Conservation (phyloP, 345 rosid genomes). For the Corchorus olitorius region DNA sequence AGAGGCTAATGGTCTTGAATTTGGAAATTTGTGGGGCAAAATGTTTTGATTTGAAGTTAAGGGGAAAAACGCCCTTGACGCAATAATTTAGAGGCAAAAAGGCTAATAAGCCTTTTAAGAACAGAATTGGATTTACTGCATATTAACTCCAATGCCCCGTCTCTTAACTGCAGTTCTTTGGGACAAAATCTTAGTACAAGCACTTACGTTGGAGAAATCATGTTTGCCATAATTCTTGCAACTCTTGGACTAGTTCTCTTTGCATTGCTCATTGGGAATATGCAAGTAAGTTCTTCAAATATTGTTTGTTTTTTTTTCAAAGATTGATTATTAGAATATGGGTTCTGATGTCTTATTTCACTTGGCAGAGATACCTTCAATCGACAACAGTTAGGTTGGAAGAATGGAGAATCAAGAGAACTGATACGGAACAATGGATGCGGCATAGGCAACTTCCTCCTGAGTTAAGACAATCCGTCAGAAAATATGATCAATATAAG, state of each 20-base stretch:
- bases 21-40: no score
- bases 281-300: constrained; percentile 60
- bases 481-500: constrained; percentile 81
- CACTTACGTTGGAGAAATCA: constrained; percentile 78
- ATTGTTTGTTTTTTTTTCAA: neutral
- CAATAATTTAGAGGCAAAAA: no score
- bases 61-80: no score
- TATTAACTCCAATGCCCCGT: constrained; percentile 5
- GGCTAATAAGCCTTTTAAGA: no score
- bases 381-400: constrained; percentile 80
- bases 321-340: neutral
- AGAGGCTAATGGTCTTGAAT: no score
- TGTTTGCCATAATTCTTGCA: constrained; percentile 73
- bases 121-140: neutral
- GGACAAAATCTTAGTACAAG: constrained; percentile 85
- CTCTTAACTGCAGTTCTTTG: constrained; percentile 55
- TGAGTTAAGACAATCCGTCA: constrained; percentile 60
- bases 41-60: no score
- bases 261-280: constrained; percentile 90
- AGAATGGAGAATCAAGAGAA: constrained; percentile 92
- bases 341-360: neutral
- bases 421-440: constrained; percentile 97
- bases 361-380: constrained; percentile 76
- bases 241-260: constrained; percentile 87
- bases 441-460: constrained; percentile 83